phyloP scores from a whole-genome alignment of 495 filamentous ascomycete genomes.

The Penicillium coffeae region DNA sequence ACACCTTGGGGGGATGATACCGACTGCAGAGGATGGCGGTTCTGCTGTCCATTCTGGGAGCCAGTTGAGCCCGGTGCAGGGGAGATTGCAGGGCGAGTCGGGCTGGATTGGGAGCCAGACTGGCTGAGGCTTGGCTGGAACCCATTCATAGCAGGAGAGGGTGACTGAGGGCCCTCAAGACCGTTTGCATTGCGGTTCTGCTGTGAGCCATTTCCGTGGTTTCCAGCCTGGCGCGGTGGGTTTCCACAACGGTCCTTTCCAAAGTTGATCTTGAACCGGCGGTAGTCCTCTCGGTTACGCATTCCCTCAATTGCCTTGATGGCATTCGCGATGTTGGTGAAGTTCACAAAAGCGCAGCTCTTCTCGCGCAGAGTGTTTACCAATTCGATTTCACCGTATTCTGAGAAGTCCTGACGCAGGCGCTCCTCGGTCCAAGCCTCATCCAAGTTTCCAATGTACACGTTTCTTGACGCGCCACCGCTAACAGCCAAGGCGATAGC shows the following conservation, averaged over 20 bases:
- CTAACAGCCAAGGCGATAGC: constrained; percentile 95
- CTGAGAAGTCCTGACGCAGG: constrained; percentile 91
- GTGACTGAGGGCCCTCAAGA: constrained; percentile 63
- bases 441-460: constrained; percentile 96
- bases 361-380: constrained; percentile 97
- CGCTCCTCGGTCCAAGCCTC: constrained; percentile 97
- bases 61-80: constrained; percentile 55
- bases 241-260: constrained; percentile 98
- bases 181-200: constrained; percentile 52
- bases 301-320: constrained; percentile 99
- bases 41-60: constrained; percentile 48
- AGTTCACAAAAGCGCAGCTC: constrained; percentile 99
- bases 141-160: constrained; percentile 47
- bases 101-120: constrained; percentile 64
- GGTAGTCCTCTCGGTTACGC: constrained; percentile 90
- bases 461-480: constrained; percentile 89
- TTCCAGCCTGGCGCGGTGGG: constrained; percentile 77
- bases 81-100: constrained; percentile 56
- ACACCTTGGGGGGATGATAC: constrained; percentile 62
- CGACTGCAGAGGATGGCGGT: constrained; percentile 48
- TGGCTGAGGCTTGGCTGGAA: constrained; percentile 51
- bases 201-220: constrained; percentile 33
- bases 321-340: constrained; percentile 98
- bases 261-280: constrained; percentile 98
- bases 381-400: constrained; percentile 96